These are phyloP conservation scores for Suillus bovinus DNA, from an alignment of 768 basidiomycete genomes.

Conservation along the genomic window DNA sequence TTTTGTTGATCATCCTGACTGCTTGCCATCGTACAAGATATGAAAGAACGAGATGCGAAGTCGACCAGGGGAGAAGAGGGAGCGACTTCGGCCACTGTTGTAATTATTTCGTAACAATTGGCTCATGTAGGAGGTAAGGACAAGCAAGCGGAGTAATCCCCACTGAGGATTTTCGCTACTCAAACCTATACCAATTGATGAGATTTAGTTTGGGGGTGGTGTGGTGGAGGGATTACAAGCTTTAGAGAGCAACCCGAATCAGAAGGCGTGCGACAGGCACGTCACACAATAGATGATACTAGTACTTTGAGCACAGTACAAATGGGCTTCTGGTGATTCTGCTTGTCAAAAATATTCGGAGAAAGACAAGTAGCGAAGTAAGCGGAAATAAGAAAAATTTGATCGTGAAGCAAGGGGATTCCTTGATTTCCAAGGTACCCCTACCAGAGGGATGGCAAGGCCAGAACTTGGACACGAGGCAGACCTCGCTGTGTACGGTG, in stretches of 20 bases:
- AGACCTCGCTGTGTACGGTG: constrained; percentile 11
- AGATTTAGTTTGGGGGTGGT: neutral
- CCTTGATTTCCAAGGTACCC: neutral
- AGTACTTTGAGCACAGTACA: neutral
- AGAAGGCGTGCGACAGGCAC: constrained; percentile 1
- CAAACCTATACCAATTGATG: constrained; percentile 15
- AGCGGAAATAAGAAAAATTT: neutral
- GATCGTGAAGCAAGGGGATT: neutral
- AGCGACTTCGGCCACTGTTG: constrained; percentile 24
- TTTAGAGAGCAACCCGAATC: neutral
- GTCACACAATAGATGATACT: neutral
- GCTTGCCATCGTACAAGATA: neutral
- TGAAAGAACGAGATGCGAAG: constrained; percentile 16
- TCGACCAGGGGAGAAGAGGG: constrained; percentile 7
- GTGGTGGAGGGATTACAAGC: neutral
- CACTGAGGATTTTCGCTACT: constrained; percentile 13
- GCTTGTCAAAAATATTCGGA: neutral
- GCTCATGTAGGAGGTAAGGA: constrained; percentile 24
- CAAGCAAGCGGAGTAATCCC: constrained; percentile 10
- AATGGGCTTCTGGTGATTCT: neutral
- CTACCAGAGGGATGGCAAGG: neutral
- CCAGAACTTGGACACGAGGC: constrained; percentile 32
- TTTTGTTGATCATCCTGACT: neutral
- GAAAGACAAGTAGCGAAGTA: neutral
- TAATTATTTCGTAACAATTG: constrained; percentile 35